phyloP scores from a whole-genome alignment of 352 stramenopile species.

The Globisporangium alternatum region DNA sequence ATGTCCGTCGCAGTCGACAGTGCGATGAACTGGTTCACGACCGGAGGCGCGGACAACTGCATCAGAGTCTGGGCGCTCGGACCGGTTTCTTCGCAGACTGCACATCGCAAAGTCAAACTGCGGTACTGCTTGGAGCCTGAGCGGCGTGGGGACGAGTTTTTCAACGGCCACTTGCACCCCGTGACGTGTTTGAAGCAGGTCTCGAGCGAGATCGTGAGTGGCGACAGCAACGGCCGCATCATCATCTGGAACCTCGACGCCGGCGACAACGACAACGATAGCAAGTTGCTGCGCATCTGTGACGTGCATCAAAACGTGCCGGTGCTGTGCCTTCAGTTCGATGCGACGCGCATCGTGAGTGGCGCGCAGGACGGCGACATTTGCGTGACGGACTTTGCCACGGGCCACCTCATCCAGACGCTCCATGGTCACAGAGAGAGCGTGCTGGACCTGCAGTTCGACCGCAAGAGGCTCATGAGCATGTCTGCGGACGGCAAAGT shows the following conservation, averaged over 20 bases:
- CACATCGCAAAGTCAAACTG: conserved; percentile 32
- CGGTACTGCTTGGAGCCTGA: conserved; percentile 41
- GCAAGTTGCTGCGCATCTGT: conserved; percentile 60
- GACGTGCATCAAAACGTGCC: conserved; percentile 44
- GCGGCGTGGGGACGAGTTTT: conserved; percentile 32
- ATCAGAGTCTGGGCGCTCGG: conserved; percentile 67
- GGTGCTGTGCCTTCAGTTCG: conserved; percentile 71
- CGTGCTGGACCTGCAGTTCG: conserved; percentile 71
- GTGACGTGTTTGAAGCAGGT: conserved; percentile 55
- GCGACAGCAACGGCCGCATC: conserved; percentile 52
- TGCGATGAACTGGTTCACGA: conserved; percentile 39
- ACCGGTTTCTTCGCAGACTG: conserved; percentile 17
- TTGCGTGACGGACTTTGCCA: conserved; percentile 75
- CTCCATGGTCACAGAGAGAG: conserved; percentile 42
- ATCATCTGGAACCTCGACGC: conserved; percentile 75
- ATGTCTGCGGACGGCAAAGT: conserved; percentile 59
- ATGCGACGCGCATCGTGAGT: conserved; percentile 72
- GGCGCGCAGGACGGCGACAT: conserved; percentile 47
- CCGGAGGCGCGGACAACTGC: conserved; percentile 52
- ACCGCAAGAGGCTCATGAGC: conserved; percentile 62
- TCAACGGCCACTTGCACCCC: conserved; percentile 51
- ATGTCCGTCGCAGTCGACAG: conserved; percentile 48
- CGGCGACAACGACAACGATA: conserved; percentile 8
- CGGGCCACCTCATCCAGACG: conserved; percentile 62
- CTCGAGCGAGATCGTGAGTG: conserved; percentile 74